These are phyloP conservation scores for Stylonectria norvegica DNA, from an alignment of 2,329 filamentous ascomycete genomes.

Conservation along the genomic window DNA sequence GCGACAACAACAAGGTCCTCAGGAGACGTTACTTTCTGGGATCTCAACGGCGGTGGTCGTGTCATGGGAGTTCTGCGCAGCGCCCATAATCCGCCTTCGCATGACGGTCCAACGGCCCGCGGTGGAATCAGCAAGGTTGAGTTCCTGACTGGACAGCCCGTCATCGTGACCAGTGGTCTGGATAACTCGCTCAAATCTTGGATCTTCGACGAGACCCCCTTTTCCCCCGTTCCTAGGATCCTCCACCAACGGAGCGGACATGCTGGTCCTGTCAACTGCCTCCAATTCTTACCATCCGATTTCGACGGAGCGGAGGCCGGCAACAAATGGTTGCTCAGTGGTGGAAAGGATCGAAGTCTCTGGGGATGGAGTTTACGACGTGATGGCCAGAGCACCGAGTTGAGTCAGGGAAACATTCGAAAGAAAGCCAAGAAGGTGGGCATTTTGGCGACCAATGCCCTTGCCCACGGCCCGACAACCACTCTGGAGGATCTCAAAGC, in stretches of 20 bases:
- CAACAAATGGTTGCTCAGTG: slow-evolving; percentile 92
- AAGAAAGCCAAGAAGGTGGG: slow-evolving; percentile 87
- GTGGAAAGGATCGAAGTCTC: slow-evolving; percentile 82
- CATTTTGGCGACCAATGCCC: slow-evolving; percentile 56
- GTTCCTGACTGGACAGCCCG: slow-evolving; percentile 83
- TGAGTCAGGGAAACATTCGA: slow-evolving; percentile 85
- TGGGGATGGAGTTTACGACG: slow-evolving; percentile 96
- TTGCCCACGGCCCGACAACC: slow-evolving; percentile 58
- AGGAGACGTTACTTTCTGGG: slow-evolving; percentile 94
- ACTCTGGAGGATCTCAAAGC: slow-evolving; percentile 77
- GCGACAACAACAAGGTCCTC: slow-evolving; percentile 76
- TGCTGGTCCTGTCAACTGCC: slow-evolving; percentile 75
- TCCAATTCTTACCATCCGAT: slow-evolving; percentile 82
- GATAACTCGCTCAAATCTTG: slow-evolving; percentile 95
- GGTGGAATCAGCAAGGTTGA: slow-evolving; percentile 84
- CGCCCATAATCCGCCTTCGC: slow-evolving; percentile 75
- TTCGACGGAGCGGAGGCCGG: slow-evolving; percentile 85
- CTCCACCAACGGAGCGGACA: slow-evolving; percentile 87
- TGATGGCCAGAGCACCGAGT: slow-evolving; percentile 88
- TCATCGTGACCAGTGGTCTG: slow-evolving; percentile 83
- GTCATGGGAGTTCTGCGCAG: slow-evolving; percentile 83
- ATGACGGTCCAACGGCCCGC: slow-evolving; percentile 51
- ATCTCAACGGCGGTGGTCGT: slow-evolving; percentile 83
- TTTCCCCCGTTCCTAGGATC: slow-evolving; percentile 79
- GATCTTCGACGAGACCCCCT: slow-evolving; percentile 93